A percentile compares a stretch with the other conserved stretches of the same genome.
These are phyloP conservation scores for Pisolithus sp. DNA, from an alignment of 768 basidiomycete genomes.

Conservation along the genomic window DNA sequence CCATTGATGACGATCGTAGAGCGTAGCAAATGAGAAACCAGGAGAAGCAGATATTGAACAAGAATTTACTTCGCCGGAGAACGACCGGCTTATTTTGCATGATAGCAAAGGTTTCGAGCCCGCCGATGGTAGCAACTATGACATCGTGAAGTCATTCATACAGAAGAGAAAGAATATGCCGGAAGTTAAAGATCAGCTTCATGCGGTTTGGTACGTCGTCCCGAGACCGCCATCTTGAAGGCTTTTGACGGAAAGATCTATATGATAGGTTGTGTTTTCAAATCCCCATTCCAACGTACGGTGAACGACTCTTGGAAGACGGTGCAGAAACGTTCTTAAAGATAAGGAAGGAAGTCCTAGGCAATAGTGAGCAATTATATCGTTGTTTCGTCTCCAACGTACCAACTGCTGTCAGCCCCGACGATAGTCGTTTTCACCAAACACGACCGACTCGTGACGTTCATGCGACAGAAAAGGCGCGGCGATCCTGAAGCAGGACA, in stretches of 20 bases:
- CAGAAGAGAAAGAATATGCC: background rate
- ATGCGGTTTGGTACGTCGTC: conserved; percentile 11
- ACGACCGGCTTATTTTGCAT: conserved; percentile 8
- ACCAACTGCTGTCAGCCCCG: background rate
- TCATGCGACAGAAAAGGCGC: background rate
- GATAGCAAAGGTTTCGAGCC: conserved; percentile 14
- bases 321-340: background rate
- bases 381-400: background rate
- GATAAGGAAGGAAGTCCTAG: background rate
- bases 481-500: background rate
- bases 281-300: background rate
- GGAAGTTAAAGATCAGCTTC: conserved; percentile 4
- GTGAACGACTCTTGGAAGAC: conserved; percentile 3
- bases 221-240: too few relatives aligned
- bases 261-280: background rate
- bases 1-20: background rate
- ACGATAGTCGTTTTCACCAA: background rate
- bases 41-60: conserved; percentile 5
- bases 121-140: conserved; percentile 3
- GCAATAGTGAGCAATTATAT: background rate
- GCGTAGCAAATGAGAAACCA: background rate
- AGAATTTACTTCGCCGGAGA: conserved; percentile 7
- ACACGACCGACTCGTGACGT: conserved; percentile 5
- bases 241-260: background rate
- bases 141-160: conserved; percentile 8